A percentile compares a stretch with the other conserved stretches of the same genome.
Conservation (phyloP, 345 rosid species). For the Lepidium africanum region DNA sequence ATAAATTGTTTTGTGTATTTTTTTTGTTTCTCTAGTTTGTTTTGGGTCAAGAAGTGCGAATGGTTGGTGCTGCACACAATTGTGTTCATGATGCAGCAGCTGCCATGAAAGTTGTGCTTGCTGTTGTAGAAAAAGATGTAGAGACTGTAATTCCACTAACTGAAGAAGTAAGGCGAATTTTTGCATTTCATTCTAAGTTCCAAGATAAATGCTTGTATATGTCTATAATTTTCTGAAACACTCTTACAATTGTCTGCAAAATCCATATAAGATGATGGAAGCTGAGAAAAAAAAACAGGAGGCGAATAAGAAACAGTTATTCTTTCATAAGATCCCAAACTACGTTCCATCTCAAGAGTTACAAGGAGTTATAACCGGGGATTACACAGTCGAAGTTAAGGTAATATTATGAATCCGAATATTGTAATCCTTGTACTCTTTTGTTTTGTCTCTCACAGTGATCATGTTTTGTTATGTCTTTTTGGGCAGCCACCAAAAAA, state of each 20-base stretch:
- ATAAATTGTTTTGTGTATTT: neutral
- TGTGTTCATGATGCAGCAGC: conserved; percentile 81
- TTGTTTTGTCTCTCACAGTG: neutral
- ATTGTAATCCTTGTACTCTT: neutral
- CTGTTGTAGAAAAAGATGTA: conserved; percentile 48
- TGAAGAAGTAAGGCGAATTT: conserved; percentile 37
- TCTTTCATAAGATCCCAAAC: conserved; percentile 59
- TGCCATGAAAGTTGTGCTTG: conserved; percentile 85
- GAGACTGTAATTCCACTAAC: conserved; percentile 30
- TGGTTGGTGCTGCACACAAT: conserved; percentile 60
- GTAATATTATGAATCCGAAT: conserved; percentile 22
- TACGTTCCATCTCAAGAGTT: conserved; percentile 45
- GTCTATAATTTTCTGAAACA: neutral
- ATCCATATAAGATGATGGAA: conserved; percentile 36
- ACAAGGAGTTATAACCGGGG: conserved; percentile 36
- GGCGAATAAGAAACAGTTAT: conserved; percentile 38
- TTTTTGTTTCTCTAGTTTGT: conserved; percentile 41
- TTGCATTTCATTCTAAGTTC: neutral
- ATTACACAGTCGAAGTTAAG: conserved; percentile 49
- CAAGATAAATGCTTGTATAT: neutral
- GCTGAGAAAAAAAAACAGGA: conserved; percentile 12
- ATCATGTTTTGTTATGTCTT: conserved; percentile 1
- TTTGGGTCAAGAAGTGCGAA: conserved; percentile 62
- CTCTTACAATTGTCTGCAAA: neutral
- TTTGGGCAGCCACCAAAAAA: conserved; percentile 48